phyloP scores from a whole-genome alignment of 2,329 filamentous ascomycete species.

The Penicillium hordei region DNA sequence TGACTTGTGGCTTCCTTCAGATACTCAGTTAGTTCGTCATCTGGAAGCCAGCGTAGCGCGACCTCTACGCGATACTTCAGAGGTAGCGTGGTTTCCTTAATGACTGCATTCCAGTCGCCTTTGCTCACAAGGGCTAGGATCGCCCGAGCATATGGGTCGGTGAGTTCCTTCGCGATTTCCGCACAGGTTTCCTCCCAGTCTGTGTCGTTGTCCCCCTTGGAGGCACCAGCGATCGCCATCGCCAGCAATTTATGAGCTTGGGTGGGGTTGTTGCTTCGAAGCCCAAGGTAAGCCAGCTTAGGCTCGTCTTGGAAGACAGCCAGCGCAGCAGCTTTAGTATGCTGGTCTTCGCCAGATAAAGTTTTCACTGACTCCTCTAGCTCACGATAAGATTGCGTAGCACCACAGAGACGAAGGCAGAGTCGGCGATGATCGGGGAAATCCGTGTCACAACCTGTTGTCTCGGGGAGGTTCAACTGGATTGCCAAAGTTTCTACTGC shows the following conservation, averaged over 20 bases:
- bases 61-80: slow-evolving; percentile 62
- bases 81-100: slow-evolving; percentile 58
- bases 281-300: slow-evolving; percentile 57
- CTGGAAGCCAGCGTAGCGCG: slow-evolving; percentile 54
- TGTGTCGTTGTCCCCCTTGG: slow-evolving; percentile 50
- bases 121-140: slow-evolving; percentile 61
- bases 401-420: slow-evolving; percentile 60
- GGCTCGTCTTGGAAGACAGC: slow-evolving; percentile 61
- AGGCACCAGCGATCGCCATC: slow-evolving; percentile 50
- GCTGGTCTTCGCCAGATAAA: slow-evolving; percentile 54
- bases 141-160: slow-evolving; percentile 62
- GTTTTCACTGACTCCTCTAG: slow-evolving; percentile 51
- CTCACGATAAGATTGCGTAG: slow-evolving; percentile 54
- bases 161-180: slow-evolving; percentile 62
- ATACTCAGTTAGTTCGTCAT: slow-evolving; percentile 52
- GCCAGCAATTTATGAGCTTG: slow-evolving; percentile 59
- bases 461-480: slow-evolving; percentile 51
- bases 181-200: slow-evolving; percentile 62
- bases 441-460: slow-evolving; percentile 52
- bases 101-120: slow-evolving; percentile 60
- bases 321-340: slow-evolving; percentile 63
- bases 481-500: slow-evolving; percentile 54
- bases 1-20: slow-evolving; percentile 54
- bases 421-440: slow-evolving; percentile 59
- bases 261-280: slow-evolving; percentile 54